Conservation (phyloP, 371 early-diverging fungal species). For the Apophysomyces elegans region DNA sequence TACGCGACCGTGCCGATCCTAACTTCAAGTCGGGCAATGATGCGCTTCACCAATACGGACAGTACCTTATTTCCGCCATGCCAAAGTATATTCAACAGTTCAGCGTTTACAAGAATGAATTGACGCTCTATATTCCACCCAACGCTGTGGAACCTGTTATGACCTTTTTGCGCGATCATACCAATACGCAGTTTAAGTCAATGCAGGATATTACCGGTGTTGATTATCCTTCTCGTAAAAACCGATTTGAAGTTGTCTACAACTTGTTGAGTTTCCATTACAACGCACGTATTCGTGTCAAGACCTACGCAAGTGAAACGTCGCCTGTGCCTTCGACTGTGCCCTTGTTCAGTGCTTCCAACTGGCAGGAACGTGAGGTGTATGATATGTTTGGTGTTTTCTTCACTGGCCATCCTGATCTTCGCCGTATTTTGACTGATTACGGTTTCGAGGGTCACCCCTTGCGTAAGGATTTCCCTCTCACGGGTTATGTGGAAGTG, state of each 20-base stretch:
- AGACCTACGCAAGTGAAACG: constrained; percentile 94
- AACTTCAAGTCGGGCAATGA: constrained; percentile 58
- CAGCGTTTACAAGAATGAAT: constrained; percentile 96
- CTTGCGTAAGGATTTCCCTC: constrained; percentile 97
- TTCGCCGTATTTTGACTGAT: constrained; percentile 96
- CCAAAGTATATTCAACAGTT: constrained; percentile 97
- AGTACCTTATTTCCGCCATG: constrained; percentile 84
- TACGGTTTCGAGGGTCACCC: constrained; percentile 99
- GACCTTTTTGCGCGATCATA: constrained; percentile 93
- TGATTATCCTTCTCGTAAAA: constrained; percentile 88
- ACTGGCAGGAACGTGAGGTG: constrained; percentile 98
- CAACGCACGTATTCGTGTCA: constrained; percentile 96
- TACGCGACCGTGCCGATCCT: constrained; percentile 42
- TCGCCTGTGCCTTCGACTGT: constrained; percentile 88
- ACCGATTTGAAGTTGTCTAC: constrained; percentile 98
- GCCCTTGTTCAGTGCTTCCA: constrained; percentile 81
- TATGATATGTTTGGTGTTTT: constrained; percentile 99
- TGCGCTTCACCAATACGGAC: constrained; percentile 82
- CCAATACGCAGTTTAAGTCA: constrained; percentile 91
- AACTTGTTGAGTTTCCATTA: constrained; percentile 86
- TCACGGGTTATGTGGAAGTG: constrained; percentile 95
- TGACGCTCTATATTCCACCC: constrained; percentile 92
- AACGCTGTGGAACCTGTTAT: constrained; percentile 77
- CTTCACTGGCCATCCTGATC: constrained; percentile 95
- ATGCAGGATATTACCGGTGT: constrained; percentile 86